Base-by-base conservation (phyloP, 2,329 filamentous ascomycete genomes). In the Raffaelea albimanens region DNA sequence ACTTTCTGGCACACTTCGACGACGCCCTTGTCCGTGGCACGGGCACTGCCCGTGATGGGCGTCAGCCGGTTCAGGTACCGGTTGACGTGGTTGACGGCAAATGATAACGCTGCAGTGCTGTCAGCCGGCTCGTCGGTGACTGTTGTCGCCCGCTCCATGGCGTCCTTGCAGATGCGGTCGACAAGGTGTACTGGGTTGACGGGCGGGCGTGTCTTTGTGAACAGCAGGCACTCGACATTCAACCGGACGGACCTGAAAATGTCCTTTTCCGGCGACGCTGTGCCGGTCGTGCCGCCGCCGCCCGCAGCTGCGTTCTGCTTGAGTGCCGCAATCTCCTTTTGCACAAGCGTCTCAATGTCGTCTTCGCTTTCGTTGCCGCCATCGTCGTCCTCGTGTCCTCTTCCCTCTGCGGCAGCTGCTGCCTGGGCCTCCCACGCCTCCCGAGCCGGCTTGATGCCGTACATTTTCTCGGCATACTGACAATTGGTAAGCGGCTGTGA, bases 341-440 rank as follows among this genome's bases (percentile, higher is more conserved):
- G 63, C 55, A 93, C 87, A 23, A 81, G 76, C 5, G 78, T 72
- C 59, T 89, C 86, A 55, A 93, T 87, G 56, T 88, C 84, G n/a
- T 72, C 71, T 18, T 68, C 67, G 5, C n/a, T n/a, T n/a, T 39
- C 43, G 25, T 29, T 7, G 25, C 25, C 25, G 18, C 13, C 21
- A 14, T 21, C n/a, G 13, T 22, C 5, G 44, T 60, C 56, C 49
- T 57, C 57, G 48, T 63, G 57, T 20, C 57, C 53, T 21, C 58
- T n/a, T 2, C 25, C 22, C 18, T 23, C 5, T 19, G 36, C 39
- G 16, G 21, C 29, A 11, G 19, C 8, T 16, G 10, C 43, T 19
- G n/a, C 10, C 9, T 29, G 25, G 13, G 18, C 25, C n/a, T 21
- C 3, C 19, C 45, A 47, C 16, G 57, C 60, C 39, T 62, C 59